A percentile compares a stretch with the other conserved stretches of the same genome.
These are phyloP conservation scores for Penicillium canariense DNA, from an alignment of 495 filamentous ascomycete genomes.

Conservation along the genomic window DNA sequence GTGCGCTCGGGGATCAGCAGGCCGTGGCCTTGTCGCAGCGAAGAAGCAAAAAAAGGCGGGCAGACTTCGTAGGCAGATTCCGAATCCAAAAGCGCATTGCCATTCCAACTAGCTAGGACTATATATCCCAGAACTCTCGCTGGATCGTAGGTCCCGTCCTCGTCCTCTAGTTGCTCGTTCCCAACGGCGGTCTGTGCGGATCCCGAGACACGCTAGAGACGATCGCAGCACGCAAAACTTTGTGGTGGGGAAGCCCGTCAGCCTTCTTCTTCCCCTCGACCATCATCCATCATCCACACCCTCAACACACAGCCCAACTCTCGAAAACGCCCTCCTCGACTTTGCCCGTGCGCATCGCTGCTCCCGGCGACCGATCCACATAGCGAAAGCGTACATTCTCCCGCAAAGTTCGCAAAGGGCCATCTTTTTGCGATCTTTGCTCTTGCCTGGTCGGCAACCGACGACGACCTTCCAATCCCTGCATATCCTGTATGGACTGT, in stretches of 20 bases:
- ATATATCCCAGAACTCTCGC: background rate
- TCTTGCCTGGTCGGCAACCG: slow-evolving; percentile 15
- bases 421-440: slow-evolving; percentile 24
- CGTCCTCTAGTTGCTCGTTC: slow-evolving; percentile 2
- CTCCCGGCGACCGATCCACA: slow-evolving; percentile 3
- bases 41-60: background rate
- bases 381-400: background rate
- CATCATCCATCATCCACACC: slow-evolving; percentile 5
- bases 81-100: background rate
- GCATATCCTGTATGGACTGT: slow-evolving; percentile 50
- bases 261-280: slow-evolving; percentile 25
- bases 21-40: background rate
- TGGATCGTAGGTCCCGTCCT: no score
- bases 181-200: slow-evolving; percentile 22
- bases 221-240: slow-evolving; percentile 27
- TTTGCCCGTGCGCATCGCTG: background rate
- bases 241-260: slow-evolving; percentile 25
- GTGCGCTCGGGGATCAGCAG: slow-evolving; percentile 5
- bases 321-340: slow-evolving; percentile 1
- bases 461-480: slow-evolving; percentile 9
- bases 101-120: background rate
- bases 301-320: background rate
- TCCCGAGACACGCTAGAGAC: slow-evolving; percentile 20
- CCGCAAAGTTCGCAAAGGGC: slow-evolving; percentile 20
- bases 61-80: background rate